A percentile compares a stretch with the other conserved stretches of the same genome.
Evolutionary conservation across 208 protist genomes (phyloP).

Genomic region (Naegleria fowleri): DNA sequence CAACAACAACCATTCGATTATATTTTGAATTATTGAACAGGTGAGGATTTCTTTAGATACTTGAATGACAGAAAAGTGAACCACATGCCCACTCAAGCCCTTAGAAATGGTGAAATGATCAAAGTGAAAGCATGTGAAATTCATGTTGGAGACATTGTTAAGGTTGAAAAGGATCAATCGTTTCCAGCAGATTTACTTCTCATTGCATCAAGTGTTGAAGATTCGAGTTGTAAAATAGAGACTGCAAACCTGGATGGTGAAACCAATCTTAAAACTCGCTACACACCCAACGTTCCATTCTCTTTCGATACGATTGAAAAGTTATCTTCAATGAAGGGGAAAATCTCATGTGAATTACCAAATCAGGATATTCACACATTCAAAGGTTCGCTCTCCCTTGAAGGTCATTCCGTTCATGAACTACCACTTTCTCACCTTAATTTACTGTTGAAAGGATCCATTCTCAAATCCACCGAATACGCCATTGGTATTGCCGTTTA

Average conservation of each 20-base stretch:
- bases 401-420: not conserved
- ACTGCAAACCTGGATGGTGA: conserved; percentile 53
- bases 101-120: not conserved
- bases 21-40: no score
- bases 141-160: conserved; percentile 38
- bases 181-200: conserved; percentile 42
- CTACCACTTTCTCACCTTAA: not conserved
- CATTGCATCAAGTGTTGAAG: not conserved
- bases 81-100: not conserved
- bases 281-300: not conserved
- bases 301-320: not conserved
- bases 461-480: conserved; percentile 49
- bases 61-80: not conserved
- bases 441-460: conserved; percentile 49
- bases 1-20: no score
- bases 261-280: conserved; percentile 44
- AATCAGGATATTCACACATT: not conserved
- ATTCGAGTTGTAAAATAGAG: conserved; percentile 38
- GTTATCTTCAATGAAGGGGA: not conserved
- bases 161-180: conserved; percentile 16
- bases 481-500: conserved; percentile 51
- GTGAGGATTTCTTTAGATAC: no score
- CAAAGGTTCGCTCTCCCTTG: not conserved
- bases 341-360: not conserved
- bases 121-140: conserved; percentile 15